Base-by-base conservation (phyloP, 495 filamentous ascomycete genomes). In the Hypomontagnella submonticulosa region DNA sequence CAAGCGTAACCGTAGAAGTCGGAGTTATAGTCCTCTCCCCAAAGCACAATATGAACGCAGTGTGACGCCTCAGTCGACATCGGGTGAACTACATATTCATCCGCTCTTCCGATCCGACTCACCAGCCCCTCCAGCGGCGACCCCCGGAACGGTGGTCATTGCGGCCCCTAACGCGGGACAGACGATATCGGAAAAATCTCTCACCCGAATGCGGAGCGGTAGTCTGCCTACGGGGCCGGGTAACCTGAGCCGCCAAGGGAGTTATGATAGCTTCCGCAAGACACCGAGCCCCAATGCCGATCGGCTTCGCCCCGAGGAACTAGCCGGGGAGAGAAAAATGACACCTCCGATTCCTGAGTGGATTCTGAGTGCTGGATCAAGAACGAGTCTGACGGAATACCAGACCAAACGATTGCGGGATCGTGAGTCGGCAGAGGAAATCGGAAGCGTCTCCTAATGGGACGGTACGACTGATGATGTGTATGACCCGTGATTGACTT, bases 31-130 rank as follows among this genome's bases (percentile, higher is more conserved):
- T 53, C 79, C 81, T 11, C 71, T 71, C 8, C 65, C 79, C 12
- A 63, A 47, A 38, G 47, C 71, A 12, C 69, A 72, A 12, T 72
- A 75, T 10, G 73, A 75, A 27, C 67, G 73, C 3, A 65, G 69
- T 16, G 64, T 77, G 49, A 79, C 75, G 10, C 76, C 76, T 34
- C 70, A 76, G 10, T 60, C 70, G 4, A 75, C 73, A 0, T 69
- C 80, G 33, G 83, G 82, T 70, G 89, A 95, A 72, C 83, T 87
- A 11, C 86, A 93, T 69, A 95, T 96, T 57, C 92, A 96, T 70
- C 92, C 92, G 0, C 83, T 96, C 9, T 95, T 96, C 76, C 85
- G 92, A 53, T 87, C 88, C 1, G 88, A 87, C 64, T 91, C 87
- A 41, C 89, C 90, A 0, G 85, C 81, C 0, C 89, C 90, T 8